These are phyloP conservation scores for Bathelium albidoporum DNA, from an alignment of 495 filamentous ascomycete genomes.

Conservation along the genomic window DNA sequence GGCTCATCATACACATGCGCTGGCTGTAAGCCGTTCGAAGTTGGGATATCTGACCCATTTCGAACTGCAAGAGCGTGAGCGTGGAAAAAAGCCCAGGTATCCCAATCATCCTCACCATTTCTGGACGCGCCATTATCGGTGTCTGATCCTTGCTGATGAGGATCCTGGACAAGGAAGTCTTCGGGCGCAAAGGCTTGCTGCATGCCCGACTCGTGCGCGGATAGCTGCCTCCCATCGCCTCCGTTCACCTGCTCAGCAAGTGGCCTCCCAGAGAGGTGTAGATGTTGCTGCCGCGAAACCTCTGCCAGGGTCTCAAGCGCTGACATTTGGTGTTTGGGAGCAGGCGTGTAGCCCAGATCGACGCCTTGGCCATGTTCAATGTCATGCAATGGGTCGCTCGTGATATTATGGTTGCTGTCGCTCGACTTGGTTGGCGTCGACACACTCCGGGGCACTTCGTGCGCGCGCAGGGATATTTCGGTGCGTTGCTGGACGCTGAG, in stretches of 20 bases:
- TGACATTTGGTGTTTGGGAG: slow-evolving; percentile 51
- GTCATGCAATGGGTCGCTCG: slow-evolving; percentile 15
- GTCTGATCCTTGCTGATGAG: slow-evolving; percentile 5
- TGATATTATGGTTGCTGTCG: not conserved
- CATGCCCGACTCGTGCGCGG: not conserved
- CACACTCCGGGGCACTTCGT: slow-evolving; percentile 1
- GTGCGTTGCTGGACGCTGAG: slow-evolving; percentile 1
- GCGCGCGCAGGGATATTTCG: slow-evolving; percentile 17
- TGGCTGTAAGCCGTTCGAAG: not conserved
- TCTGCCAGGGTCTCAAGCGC: slow-evolving; percentile 73
- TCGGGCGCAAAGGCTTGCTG: slow-evolving; percentile 12
- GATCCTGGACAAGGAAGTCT: slow-evolving; percentile 21
- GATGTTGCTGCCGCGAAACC: slow-evolving; percentile 56
- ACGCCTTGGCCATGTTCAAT: slow-evolving; percentile 31
- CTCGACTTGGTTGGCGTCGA: not conserved
- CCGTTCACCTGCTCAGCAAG: not conserved
- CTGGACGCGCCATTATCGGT: not conserved
- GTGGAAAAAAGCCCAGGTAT: not conserved
- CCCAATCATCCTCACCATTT: slow-evolving; percentile 1
- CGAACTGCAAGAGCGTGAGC: not conserved
- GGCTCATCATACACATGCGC: not conserved
- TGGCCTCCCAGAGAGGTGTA: slow-evolving; percentile 20
- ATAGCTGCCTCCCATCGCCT: slow-evolving; percentile 9
- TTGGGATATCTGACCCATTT: not conserved
- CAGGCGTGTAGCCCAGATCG: slow-evolving; percentile 32